These are phyloP conservation scores for Trichocladium uniseriatum DNA, from an alignment of 495 filamentous ascomycete species.

Conservation along the genomic window DNA sequence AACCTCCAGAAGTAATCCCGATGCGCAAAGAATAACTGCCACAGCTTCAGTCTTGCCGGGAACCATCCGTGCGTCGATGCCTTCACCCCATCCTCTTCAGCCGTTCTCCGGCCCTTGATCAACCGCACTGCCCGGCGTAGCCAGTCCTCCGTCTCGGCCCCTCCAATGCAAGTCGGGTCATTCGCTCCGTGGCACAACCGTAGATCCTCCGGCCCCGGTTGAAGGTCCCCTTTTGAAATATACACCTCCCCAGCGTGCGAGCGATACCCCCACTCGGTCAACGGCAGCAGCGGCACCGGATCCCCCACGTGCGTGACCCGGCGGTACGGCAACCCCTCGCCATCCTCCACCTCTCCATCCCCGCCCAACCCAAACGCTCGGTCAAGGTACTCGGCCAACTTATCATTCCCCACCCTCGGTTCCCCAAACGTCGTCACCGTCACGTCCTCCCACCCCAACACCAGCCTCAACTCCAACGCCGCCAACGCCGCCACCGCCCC, in stretches of 20 bases:
- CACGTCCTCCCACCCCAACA: conserved; percentile 52
- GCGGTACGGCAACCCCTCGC: conserved; percentile 45
- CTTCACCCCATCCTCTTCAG: conserved; percentile 2
- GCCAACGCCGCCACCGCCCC: conserved; percentile 87
- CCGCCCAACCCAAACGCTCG: conserved; percentile 47
- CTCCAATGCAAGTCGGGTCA: conserved; percentile 62
- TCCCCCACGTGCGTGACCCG: conserved; percentile 80
- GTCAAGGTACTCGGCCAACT: conserved; percentile 59
- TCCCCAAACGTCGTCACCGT: conserved; percentile 88
- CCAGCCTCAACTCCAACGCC: conserved; percentile 56
- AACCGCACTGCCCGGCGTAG: conserved; percentile 8
- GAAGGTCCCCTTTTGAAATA: conserved; percentile 60
- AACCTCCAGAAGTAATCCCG: conserved; percentile 94
- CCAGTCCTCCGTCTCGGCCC: conserved; percentile 34
- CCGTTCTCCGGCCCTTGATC: not conserved
- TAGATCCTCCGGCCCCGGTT: conserved; percentile 60
- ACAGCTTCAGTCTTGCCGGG: conserved; percentile 59
- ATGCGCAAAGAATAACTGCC: conserved; percentile 91
- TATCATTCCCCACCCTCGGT: conserved; percentile 72
- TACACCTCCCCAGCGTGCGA: conserved; percentile 82
- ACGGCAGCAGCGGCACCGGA: conserved; percentile 80
- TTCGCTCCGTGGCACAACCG: conserved; percentile 57
- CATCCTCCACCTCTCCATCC: conserved; percentile 7
- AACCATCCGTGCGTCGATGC: conserved; percentile 28
- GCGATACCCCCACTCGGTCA: conserved; percentile 77